Conservation (phyloP, 441 rosid species). For the Corymbia calophylla region DNA sequence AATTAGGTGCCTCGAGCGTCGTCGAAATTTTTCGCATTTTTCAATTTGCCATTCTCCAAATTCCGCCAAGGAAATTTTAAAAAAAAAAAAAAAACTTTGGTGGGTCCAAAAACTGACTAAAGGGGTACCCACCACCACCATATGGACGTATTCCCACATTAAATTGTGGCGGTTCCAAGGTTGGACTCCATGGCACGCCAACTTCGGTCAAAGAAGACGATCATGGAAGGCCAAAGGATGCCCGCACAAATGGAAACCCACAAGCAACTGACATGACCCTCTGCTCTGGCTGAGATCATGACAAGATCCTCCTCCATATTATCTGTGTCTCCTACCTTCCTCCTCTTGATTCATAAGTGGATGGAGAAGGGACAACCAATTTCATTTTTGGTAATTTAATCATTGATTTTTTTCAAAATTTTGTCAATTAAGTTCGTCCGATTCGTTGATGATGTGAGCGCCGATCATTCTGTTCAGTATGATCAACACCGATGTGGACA, state of each 20-base stretch:
- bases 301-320: not conserved
- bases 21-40: not conserved
- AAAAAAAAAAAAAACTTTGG: not conserved
- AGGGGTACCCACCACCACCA: not conserved
- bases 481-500: no score
- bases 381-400: no score
- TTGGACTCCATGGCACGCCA: not conserved
- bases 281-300: not conserved
- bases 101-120: not conserved
- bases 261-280: not conserved
- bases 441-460: rapidly evolving
- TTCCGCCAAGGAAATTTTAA: not conserved
- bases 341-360: not conserved
- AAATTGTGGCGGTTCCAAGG: not conserved
- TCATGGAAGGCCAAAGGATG: not conserved
- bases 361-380: no score
- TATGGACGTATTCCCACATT: not conserved
- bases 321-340: not conserved
- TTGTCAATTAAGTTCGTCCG: no score
- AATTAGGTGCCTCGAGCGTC: rapidly evolving
- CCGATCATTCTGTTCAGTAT: no score
- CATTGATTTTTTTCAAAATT: no score
- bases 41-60: not conserved
- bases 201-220: not conserved
- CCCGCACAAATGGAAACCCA: not conserved